Percentiles rank a stretch among this genome's conserved stretches.
These are phyloP conservation scores for Podaxis rugospora DNA, from an alignment of 768 basidiomycete species.

Conservation along the genomic window DNA sequence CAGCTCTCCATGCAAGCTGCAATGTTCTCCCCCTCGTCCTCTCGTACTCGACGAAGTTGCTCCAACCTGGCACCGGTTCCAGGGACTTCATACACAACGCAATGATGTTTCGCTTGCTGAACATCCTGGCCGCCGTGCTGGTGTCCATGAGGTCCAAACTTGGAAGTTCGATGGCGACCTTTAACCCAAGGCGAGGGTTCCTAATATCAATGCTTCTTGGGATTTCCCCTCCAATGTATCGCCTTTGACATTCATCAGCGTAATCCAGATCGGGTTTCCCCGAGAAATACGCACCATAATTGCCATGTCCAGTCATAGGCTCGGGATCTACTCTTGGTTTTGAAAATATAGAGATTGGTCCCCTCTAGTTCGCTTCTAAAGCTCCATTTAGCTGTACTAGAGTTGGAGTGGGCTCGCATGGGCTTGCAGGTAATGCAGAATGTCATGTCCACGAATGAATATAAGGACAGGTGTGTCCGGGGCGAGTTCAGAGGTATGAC, in stretches of 20 bases:
- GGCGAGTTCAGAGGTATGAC: slow-evolving; percentile 65
- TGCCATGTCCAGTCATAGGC: slow-evolving; percentile 90
- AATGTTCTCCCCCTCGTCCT: slow-evolving; percentile 52
- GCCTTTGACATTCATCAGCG: slow-evolving; percentile 38
- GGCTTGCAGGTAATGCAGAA: slow-evolving; percentile 73
- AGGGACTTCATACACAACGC: slow-evolving; percentile 57
- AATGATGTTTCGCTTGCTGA: slow-evolving; percentile 61
- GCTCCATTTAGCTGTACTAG: slow-evolving; percentile 32
- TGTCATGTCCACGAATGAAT: slow-evolving; percentile 81
- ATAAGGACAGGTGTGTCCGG: slow-evolving; percentile 73
- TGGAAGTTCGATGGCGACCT: slow-evolving; percentile 70
- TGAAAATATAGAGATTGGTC: slow-evolving; percentile 85
- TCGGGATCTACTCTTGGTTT: slow-evolving; percentile 69
- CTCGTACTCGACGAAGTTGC: slow-evolving; percentile 51
- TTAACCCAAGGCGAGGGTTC: slow-evolving; percentile 63
- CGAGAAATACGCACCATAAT: slow-evolving; percentile 51
- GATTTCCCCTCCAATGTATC: slow-evolving; percentile 65
- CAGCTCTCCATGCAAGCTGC: slow-evolving; percentile 75
- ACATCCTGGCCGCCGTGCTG: slow-evolving; percentile 39
- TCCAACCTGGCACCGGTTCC: slow-evolving; percentile 54
- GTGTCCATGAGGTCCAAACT: slow-evolving; percentile 32
- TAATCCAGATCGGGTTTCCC: neutral
- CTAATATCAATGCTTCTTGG: slow-evolving; percentile 67
- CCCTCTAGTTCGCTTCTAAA: slow-evolving; percentile 36
- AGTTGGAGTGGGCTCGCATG: slow-evolving; percentile 34